Conservation (phyloP, 352 stramenopile species). For the Aphanomyces invadans region DNA sequence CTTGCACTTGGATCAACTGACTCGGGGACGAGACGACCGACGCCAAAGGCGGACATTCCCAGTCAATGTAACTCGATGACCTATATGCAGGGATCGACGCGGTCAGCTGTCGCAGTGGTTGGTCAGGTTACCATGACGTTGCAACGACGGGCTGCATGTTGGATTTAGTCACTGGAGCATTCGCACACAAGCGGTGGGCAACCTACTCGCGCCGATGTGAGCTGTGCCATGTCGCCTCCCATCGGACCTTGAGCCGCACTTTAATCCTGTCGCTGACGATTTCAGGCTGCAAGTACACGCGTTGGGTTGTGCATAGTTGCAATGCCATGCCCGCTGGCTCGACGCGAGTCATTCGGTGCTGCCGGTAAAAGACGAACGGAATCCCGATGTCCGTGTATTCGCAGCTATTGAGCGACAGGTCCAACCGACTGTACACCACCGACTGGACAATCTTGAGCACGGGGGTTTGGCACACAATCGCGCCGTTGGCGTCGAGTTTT, state of each 20-base stretch:
- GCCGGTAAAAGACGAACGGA: slow-evolving; percentile 15
- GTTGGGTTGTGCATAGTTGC: not conserved
- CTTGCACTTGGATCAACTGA: not conserved
- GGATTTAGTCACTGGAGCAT: not conserved
- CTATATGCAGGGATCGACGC: not conserved
- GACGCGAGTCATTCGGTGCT: not conserved
- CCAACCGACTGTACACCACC: slow-evolving; percentile 10
- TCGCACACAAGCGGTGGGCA: not conserved
- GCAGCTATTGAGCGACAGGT: slow-evolving; percentile 19
- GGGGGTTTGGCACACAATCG: slow-evolving; percentile 15
- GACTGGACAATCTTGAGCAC: slow-evolving; percentile 10
- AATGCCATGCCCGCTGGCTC: slow-evolving; percentile 17
- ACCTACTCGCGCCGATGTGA: slow-evolving; percentile 1
- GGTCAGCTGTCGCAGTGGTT: not conserved
- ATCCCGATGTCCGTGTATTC: slow-evolving; percentile 5
- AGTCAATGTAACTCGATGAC: slow-evolving; percentile 11
- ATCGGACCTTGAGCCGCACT: slow-evolving; percentile 15
- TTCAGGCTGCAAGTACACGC: not conserved
- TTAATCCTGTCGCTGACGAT: slow-evolving; percentile 19
- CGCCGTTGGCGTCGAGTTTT: not conserved
- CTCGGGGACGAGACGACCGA: not conserved
- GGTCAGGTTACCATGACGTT: not conserved
- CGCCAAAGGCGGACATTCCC: not conserved
- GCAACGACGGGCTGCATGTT: not conserved
- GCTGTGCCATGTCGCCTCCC: too few species aligned